A percentile compares a stretch with the other conserved stretches of the same genome.
Conservation (phyloP, 106 monocot species). For the Iris macrosiphon region DNA sequence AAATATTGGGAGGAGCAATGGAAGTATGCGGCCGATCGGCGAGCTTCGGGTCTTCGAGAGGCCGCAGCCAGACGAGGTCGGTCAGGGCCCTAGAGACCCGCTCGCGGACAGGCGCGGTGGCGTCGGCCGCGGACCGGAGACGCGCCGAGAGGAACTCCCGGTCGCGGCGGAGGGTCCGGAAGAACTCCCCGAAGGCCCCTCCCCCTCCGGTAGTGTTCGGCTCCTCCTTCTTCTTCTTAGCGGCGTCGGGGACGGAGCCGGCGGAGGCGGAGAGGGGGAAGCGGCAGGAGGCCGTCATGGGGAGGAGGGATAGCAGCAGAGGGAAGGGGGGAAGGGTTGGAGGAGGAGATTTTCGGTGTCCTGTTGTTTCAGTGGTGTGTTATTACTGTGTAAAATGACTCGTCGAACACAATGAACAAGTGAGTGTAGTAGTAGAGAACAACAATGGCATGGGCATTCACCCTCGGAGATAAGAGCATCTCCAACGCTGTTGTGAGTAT, state of each 20-base stretch:
- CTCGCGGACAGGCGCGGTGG: conserved; percentile 1
- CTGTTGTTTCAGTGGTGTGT: too few species aligned
- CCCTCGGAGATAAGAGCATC: too few species aligned
- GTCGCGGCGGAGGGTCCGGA: conserved; percentile 32
- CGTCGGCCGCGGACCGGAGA: conserved; percentile 9
- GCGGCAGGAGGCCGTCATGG: not conserved
- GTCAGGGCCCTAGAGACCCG: conserved; percentile 23
- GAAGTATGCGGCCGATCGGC: not conserved
- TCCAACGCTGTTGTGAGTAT: too few species aligned
- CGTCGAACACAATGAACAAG: too few species aligned
- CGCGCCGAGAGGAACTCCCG: conserved; percentile 23
- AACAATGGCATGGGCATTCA: too few species aligned
- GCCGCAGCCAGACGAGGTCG: conserved; percentile 67
- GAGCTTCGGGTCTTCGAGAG: conserved; percentile 24
- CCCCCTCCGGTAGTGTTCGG: not conserved
- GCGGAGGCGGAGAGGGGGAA: not conserved
- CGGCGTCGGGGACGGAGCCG: not conserved
- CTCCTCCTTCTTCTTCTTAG: conserved; percentile 1
- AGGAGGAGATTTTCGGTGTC: not conserved
- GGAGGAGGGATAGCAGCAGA: not conserved
- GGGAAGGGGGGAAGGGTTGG: not conserved
- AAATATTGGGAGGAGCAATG: conserved; percentile 11
- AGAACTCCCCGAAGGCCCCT: conserved; percentile 11
- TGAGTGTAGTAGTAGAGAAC: too few species aligned
- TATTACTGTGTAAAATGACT: too few species aligned